These are phyloP conservation scores for Vicia faba DNA, from an alignment of 306 rosid species.

Conservation along the genomic window DNA sequence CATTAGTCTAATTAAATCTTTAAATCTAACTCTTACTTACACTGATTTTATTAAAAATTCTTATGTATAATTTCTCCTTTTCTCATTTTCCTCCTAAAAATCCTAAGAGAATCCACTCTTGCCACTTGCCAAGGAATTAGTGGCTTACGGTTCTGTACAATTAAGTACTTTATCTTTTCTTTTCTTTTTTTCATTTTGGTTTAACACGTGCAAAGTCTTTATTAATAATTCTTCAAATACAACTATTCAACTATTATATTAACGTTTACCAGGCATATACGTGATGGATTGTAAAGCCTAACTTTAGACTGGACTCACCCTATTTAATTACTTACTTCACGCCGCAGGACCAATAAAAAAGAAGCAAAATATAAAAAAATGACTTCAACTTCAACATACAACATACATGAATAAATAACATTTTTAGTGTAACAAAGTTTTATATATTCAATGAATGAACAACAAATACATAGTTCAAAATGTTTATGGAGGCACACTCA, in stretches of 20 bases:
- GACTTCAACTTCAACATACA: constrained; percentile 27
- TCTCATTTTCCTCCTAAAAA: neutral
- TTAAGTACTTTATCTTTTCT: neutral
- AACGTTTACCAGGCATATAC: constrained; percentile 34
- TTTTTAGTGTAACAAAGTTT: neutral
- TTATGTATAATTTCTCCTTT: neutral
- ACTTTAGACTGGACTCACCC: constrained; percentile 29
- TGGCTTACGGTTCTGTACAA: constrained; percentile 22
- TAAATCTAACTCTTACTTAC: too few relatives aligned
- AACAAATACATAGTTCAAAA: neutral
- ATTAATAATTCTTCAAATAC: constrained; percentile 21
- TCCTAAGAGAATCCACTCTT: constrained; percentile 15
- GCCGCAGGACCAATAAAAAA: constrained; percentile 19
- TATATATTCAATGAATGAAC: constrained; percentile 25
- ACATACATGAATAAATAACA: neutral
- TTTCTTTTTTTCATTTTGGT: constrained; percentile 12
- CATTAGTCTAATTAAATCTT: too few relatives aligned
- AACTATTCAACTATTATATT: constrained; percentile 23
- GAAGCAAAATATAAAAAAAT: constrained; percentile 2
- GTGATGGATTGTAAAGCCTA: constrained; percentile 55
- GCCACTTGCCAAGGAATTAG: constrained; percentile 1
- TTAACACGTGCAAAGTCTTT: constrained; percentile 31
- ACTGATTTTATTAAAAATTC: too few relatives aligned
- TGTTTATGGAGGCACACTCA: constrained; percentile 38
- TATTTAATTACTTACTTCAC: constrained; percentile 22